Evolutionary conservation across 192 early-diverging fungal genomes (phyloP), one percentile per base, ranked within the genome.

Genomic region (Coemansia sp.): DNA sequence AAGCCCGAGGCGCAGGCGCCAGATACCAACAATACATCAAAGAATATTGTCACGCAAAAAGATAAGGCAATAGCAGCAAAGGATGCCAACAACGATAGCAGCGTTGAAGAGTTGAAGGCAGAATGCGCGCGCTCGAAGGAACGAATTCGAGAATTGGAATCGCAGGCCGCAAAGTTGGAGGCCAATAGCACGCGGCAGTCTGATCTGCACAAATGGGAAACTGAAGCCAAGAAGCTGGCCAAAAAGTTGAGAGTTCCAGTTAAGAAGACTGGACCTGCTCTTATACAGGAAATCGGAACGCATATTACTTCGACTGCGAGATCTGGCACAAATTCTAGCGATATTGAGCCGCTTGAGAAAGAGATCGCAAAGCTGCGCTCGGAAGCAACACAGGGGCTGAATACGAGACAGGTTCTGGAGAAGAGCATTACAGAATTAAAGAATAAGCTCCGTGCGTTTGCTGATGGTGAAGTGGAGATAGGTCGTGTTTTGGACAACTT

Each of bases 341-440:
- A 24, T 10, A 14, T 50, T 14, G 60, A 57, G 12, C 34, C 57
- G 49, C 48, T 66, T 6, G 18, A 62, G 22, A 54, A 57, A 14
- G 68, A 81, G 26, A 23, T 80, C 50, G 56, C 56, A 7, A 64
- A 69, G 54, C 62, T 81, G 38, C 68, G 63, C 21, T 21, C 74
- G 10, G 66, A 71, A 5, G 56, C 61, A 14, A 56, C 32, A 3
- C 49, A 61, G 28, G 73, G 69, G 48, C 54, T 31, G 25, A 56
- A 62, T n/a, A 44, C 56, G 18, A 61, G 41, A 24, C 54, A 54
- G 31, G 21, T 2, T 5, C 21, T 67, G 26, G 57, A 62, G 56
- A 12, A 61, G 14, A 62, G 44, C 9, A 58, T 60, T 10, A 24
- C 52, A 1, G 62, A 62, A 12, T 50, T 75, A 0, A 65, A 71